Conservation (phyloP, 352 stramenopile species). For the Hyaloperonospora arabidopsidis region DNA sequence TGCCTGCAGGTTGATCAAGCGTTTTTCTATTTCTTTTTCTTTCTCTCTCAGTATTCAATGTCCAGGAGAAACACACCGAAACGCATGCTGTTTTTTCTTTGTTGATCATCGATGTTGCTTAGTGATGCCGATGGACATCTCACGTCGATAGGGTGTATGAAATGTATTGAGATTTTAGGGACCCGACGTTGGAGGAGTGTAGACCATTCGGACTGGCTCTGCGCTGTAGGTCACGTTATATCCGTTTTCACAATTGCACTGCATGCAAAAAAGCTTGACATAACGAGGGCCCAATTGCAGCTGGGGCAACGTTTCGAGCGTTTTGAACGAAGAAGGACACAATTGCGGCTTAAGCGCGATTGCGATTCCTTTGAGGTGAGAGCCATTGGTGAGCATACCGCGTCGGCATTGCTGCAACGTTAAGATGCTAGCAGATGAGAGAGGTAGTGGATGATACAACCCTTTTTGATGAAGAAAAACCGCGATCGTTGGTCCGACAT, state of each 20-base stretch:
- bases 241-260: constrained; percentile 41
- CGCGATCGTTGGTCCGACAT: constrained; percentile 19
- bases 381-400: too few relatives aligned
- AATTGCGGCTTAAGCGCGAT: constrained; percentile 23
- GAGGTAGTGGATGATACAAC: constrained; percentile 58
- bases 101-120: constrained; percentile 71
- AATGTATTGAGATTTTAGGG: constrained; percentile 40
- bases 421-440: constrained; percentile 28
- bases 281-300: constrained; percentile 52
- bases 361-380: constrained; percentile 2
- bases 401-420: constrained; percentile 14
- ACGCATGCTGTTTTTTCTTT: too few relatives aligned
- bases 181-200: constrained; percentile 34
- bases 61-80: too few relatives aligned
- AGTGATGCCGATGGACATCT: constrained; percentile 52
- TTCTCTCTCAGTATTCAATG: too few relatives aligned
- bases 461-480: constrained; percentile 20
- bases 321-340: constrained; percentile 33
- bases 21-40: too few relatives aligned
- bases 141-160: constrained; percentile 32
- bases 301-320: constrained; percentile 47
- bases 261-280: constrained; percentile 61
- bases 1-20: too few relatives aligned
- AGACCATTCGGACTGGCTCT: constrained; percentile 27
- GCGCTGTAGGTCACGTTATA: constrained; percentile 23